Evolutionary conservation across 2,329 filamentous ascomycete species (phyloP).

Genomic region (Lasiodiplodia hormozganensis): DNA sequence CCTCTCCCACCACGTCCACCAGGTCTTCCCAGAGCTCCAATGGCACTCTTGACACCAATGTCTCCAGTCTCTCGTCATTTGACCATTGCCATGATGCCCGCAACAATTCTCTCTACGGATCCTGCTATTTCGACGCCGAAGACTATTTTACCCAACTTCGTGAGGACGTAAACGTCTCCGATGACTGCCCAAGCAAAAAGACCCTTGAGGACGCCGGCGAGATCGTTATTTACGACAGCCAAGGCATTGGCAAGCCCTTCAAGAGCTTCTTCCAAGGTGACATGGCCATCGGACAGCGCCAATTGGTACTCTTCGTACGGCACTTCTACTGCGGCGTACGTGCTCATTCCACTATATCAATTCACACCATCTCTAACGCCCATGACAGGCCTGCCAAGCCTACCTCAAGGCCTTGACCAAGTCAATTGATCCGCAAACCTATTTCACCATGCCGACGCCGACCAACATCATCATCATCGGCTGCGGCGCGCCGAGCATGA

Average conservation of each 20-base stretch:
- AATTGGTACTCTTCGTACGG: constrained; percentile 49
- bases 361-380: neutral
- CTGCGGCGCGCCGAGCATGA: constrained; percentile 69
- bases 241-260: constrained; percentile 67
- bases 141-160: constrained; percentile 46
- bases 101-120: constrained; percentile 14
- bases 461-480: constrained; percentile 71
- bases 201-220: constrained; percentile 32
- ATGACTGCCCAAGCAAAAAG: constrained; percentile 15
- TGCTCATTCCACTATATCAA: neutral
- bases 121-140: constrained; percentile 35
- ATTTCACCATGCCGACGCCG: constrained; percentile 54
- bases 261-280: constrained; percentile 66
- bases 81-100: neutral
- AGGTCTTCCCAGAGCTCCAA: constrained; percentile 19
- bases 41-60: constrained; percentile 17
- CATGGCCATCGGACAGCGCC: constrained; percentile 43
- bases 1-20: constrained; percentile 13
- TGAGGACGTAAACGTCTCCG: constrained; percentile 35
- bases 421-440: constrained; percentile 51
- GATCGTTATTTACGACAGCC: constrained; percentile 63
- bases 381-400: constrained; percentile 70
- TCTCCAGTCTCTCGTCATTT: constrained; percentile 18
- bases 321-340: constrained; percentile 52
- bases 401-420: constrained; percentile 66